Evolutionary conservation across 352 stramenopile genomes (phyloP).

Genomic region (Pythium vanterpoolii): DNA sequence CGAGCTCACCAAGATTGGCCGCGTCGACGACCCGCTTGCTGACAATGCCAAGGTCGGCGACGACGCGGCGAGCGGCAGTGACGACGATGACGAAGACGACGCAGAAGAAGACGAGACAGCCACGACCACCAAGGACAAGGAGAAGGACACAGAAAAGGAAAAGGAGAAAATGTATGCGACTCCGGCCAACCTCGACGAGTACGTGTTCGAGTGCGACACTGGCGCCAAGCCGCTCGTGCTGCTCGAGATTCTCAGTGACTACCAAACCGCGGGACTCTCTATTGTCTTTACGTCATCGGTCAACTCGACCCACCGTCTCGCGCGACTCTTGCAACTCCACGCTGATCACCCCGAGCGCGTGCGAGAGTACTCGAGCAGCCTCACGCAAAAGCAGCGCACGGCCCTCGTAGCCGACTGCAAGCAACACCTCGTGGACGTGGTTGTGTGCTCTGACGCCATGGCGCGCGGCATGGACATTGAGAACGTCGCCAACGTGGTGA

Average conservation of each 20-base stretch:
- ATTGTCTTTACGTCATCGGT: constrained; percentile 97
- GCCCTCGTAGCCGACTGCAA: constrained; percentile 78
- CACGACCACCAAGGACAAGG: constrained; percentile 4
- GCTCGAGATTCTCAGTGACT: constrained; percentile 89
- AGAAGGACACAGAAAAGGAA: constrained; percentile 25
- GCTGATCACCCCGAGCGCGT: constrained; percentile 48
- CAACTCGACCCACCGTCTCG: constrained; percentile 95
- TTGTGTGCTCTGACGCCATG: constrained; percentile 93
- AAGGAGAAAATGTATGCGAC: constrained; percentile 75
- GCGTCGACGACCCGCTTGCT: constrained; percentile 51
- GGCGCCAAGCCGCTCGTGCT: constrained; percentile 95
- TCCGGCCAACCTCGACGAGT: constrained; percentile 80
- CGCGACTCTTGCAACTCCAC: constrained; percentile 91
- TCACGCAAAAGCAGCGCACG: constrained; percentile 80
- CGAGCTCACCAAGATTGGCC: constrained; percentile 89
- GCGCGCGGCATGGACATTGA: constrained; percentile 93
- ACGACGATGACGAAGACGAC: constrained; percentile 19
- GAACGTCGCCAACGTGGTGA: constrained; percentile 90
- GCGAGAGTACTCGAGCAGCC: constrained; percentile 76
- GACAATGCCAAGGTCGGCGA: constrained; percentile 63
- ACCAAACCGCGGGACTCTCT: constrained; percentile 57
- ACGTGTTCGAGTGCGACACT: constrained; percentile 91
- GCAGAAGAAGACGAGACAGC: constrained; percentile 18
- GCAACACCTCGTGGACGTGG: constrained; percentile 50
- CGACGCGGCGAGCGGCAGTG: constrained; percentile 28